Base-by-base conservation (phyloP, 2,329 filamentous ascomycete species). In the Trichoderma gracile region DNA sequence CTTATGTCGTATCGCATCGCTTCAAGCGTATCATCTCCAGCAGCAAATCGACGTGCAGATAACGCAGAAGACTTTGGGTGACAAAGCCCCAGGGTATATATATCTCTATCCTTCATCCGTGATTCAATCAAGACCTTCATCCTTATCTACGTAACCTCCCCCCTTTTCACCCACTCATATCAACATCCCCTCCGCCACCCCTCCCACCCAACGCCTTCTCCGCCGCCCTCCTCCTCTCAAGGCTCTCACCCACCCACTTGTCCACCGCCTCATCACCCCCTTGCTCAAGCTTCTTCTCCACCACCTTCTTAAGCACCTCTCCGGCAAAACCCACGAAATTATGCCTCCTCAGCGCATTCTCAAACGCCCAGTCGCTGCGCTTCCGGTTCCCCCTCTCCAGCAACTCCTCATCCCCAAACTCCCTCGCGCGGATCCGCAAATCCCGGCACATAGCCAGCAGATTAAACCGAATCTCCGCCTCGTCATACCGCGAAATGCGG, bases 301-400 rank as follows among this genome's bases (percentile, higher is more conserved):
- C 90, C 4, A 97, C 94, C 0, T 88, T 90, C 81, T 95, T 96
- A 71, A 97, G 80, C 66, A 97, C 82, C 80, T 97, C 93, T 14
- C 92, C 93, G 3, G 94, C 90, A 72, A 99, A 97, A 0, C 93
- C 94, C 0, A 99, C 91, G 80, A 99, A 99, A 78, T 99, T 99
- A 77, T 97, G 94, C 71, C 91, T 82, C 66, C 95, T 81, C 72
- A 99, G 81, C 12, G 93, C 90, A 78, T 99, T 99, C 83, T 99
- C 95, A 83, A 95, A 97, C 74, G 88, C 85, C 95, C 95, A 99
- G 68, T 89, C 90, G 65, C 83, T 83, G 59, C 95, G 84, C 85
- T 96, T 97, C 73, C 85, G 83, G 79, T 94, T 86, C 82, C 98
- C 93, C 61, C 89, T 82, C 69, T 86, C 87, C 69, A 98, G 78